Evolutionary conservation across 305 asterid genomes (phyloP).

Genomic region (Petunia hybrid): DNA sequence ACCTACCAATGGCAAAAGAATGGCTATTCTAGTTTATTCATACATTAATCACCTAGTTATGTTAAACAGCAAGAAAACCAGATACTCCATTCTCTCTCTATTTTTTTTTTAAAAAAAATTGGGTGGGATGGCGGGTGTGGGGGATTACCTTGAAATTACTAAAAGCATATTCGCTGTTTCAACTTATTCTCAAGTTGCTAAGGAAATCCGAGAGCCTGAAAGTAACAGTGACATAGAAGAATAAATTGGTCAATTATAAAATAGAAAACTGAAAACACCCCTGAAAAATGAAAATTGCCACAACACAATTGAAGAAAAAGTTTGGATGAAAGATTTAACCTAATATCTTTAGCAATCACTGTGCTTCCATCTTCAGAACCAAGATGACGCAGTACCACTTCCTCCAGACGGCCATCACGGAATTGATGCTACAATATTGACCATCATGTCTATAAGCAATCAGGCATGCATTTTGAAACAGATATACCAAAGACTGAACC

Average conservation of each 20-base stretch:
- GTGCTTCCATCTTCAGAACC: slow-evolving; percentile 88
- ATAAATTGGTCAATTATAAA: slow-evolving; percentile 8
- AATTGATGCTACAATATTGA: slow-evolving; percentile 75
- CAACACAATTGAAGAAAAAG: neutral
- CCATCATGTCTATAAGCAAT: slow-evolving; percentile 30
- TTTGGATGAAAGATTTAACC: slow-evolving; percentile 53
- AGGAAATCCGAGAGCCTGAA: slow-evolving; percentile 90
- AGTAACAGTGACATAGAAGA: slow-evolving; percentile 36
- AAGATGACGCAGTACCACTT: slow-evolving; percentile 85
- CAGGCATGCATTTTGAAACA: neutral
- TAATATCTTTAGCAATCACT: slow-evolving; percentile 76
- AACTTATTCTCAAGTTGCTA: slow-evolving; percentile 66
- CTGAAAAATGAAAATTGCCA: slow-evolving; percentile 2
- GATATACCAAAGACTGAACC: too few species aligned
- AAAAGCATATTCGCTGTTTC: slow-evolving; percentile 45
- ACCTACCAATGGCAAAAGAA: neutral
- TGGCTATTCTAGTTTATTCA: neutral
- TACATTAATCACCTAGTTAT: slow-evolving; percentile 1
- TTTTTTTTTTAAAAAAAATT: neutral
- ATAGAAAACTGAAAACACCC: slow-evolving; percentile 29
- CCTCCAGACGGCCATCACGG: slow-evolving; percentile 90
- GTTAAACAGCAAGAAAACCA: neutral
- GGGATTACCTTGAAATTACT: slow-evolving; percentile 45
- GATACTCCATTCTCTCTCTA: slow-evolving; percentile 1
- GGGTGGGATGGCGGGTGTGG: too few species aligned